Evolutionary conservation across 352 stramenopile genomes (phyloP).

Genomic region (Globisporangium solare): DNA sequence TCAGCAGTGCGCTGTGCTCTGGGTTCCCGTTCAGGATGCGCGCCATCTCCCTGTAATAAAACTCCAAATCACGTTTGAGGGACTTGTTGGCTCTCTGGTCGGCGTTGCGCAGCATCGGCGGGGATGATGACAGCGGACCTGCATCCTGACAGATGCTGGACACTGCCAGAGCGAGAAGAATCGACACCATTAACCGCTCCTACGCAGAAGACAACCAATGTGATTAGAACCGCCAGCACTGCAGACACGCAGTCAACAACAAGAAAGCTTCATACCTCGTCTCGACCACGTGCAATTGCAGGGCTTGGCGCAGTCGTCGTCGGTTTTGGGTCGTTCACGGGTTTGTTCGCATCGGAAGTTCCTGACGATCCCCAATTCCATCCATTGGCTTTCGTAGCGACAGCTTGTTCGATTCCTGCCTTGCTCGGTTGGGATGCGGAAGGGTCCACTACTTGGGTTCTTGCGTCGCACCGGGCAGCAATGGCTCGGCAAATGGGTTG

Average conservation of each 20-base stretch:
- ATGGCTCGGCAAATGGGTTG: slow-evolving; percentile 32
- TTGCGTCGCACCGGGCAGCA: slow-evolving; percentile 10
- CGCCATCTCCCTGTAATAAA: slow-evolving; percentile 74
- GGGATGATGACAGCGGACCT: background rate
- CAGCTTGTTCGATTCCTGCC: background rate
- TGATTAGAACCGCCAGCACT: background rate
- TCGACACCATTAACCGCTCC: slow-evolving; percentile 25
- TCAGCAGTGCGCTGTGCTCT: slow-evolving; percentile 25
- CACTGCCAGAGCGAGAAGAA: slow-evolving; percentile 26
- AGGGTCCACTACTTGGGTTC: background rate
- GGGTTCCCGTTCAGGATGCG: slow-evolving; percentile 22
- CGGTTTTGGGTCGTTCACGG: background rate
- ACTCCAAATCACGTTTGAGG: slow-evolving; percentile 63
- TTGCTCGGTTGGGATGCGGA: background rate
- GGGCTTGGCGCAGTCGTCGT: background rate
- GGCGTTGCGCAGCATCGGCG: background rate
- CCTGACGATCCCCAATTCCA: slow-evolving; percentile 13
- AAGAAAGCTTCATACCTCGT: slow-evolving; percentile 9
- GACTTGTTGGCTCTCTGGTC: slow-evolving; percentile 24
- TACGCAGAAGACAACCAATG: background rate
- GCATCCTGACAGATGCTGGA: slow-evolving; percentile 23
- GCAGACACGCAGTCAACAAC: background rate
- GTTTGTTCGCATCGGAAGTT: background rate
- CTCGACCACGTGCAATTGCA: slow-evolving; percentile 4
- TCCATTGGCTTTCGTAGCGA: background rate